Evolutionary conservation across 2,329 filamentous ascomycete species (phyloP).

Genomic region (Aciculosporium take): DNA sequence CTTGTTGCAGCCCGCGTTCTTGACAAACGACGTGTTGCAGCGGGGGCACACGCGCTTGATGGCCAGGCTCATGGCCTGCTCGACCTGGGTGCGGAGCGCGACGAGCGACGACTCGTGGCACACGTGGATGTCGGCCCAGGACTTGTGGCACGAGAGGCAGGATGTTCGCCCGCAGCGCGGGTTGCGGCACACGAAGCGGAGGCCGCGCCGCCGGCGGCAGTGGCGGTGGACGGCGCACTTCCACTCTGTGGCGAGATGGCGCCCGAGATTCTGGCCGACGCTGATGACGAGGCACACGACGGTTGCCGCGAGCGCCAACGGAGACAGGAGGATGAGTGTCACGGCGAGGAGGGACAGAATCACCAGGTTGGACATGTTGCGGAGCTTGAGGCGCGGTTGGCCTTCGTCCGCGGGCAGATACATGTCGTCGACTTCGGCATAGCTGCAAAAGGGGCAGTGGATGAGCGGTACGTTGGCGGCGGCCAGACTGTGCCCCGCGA

Average conservation of each 20-base stretch:
- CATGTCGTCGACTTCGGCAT: conserved; percentile 74
- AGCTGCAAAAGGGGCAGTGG: conserved; percentile 80
- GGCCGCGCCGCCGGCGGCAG: conserved; percentile 54
- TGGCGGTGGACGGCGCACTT: conserved; percentile 49
- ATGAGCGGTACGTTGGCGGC: conserved; percentile 62
- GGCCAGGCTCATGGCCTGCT: conserved; percentile 83
- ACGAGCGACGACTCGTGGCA: conserved; percentile 76
- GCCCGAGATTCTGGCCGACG: conserved; percentile 27
- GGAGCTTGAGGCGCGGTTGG: conserved; percentile 40
- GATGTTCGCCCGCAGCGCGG: conserved; percentile 54
- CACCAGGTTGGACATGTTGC: conserved; percentile 31
- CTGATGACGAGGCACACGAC: conserved; percentile 30
- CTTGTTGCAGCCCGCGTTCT: conserved; percentile 91
- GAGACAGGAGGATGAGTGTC: conserved; percentile 41
- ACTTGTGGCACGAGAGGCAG: conserved; percentile 68
- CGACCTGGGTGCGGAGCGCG: conserved; percentile 75
- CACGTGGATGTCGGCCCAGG: conserved; percentile 77
- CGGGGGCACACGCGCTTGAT: conserved; percentile 90
- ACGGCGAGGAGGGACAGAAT: conserved; percentile 39
- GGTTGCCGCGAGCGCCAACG: conserved; percentile 34
- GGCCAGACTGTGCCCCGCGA: conserved; percentile 62
- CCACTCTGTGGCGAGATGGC: conserved; percentile 33
- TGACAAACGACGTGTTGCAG: conserved; percentile 86
- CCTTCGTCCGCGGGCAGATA: conserved; percentile 45
- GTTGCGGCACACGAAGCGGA: conserved; percentile 64